phyloP scores from a whole-genome alignment of 805 yeast species.

The Torulaspora franciscae region DNA sequence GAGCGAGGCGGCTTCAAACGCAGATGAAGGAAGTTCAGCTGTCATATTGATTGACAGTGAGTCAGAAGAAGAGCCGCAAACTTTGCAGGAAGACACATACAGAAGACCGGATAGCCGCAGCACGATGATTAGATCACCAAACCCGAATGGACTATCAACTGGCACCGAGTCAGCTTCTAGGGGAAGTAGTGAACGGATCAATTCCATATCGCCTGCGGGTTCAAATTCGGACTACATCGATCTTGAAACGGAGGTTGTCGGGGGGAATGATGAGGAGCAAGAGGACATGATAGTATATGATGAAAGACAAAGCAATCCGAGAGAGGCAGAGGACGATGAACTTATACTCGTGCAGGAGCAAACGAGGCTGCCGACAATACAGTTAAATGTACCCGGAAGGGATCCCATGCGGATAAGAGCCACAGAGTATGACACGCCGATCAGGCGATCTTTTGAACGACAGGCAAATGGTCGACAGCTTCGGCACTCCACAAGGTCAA shows the following conservation, averaged over 20 bases:
- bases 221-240: conserved; percentile 30
- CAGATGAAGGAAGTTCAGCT: conserved; percentile 4
- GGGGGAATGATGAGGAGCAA: background rate
- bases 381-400: conserved; percentile 30
- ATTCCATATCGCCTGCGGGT: conserved; percentile 7
- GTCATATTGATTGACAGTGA: conserved; percentile 31
- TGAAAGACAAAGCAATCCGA: conserved; percentile 4
- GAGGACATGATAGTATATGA: conserved; percentile 3
- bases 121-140: background rate
- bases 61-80: conserved; percentile 26
- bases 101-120: conserved; percentile 9
- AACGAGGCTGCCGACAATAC: conserved; percentile 21
- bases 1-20: background rate
- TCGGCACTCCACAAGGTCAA: background rate
- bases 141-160: conserved; percentile 19
- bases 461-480: conserved; percentile 15
- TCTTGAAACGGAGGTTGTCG: conserved; percentile 22
- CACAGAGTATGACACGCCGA: conserved; percentile 24
- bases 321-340: conserved; percentile 28
- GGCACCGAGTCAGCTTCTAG: conserved; percentile 11
- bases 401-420: conserved; percentile 22
- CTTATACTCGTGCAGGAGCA: conserved; percentile 32
- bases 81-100: conserved; percentile 13
- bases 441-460: conserved; percentile 28
- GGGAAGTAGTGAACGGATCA: conserved; percentile 8